phyloP scores from a whole-genome alignment of 768 basidiomycete genomes.

The Rhizopogon salebrosus region DNA sequence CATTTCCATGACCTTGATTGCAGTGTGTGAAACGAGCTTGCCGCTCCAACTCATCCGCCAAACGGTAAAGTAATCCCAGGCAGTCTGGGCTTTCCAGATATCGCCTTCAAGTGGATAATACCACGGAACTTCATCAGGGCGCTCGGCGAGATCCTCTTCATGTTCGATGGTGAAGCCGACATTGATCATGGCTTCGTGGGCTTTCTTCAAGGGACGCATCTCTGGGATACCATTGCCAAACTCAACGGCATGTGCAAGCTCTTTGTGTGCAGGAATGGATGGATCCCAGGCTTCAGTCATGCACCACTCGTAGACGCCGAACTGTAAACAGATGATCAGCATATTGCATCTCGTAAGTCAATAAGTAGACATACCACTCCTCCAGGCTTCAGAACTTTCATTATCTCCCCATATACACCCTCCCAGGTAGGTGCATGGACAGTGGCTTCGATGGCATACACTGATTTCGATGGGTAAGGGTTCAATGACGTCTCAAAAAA shows the following conservation, averaged over 20 bases:
- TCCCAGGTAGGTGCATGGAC: constrained; percentile 91
- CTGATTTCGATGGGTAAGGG: constrained; percentile 28
- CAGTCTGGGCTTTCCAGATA: constrained; percentile 79
- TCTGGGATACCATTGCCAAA: constrained; percentile 92
- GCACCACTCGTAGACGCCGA: constrained; percentile 95
- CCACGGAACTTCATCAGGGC: constrained; percentile 71
- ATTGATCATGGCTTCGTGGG: constrained; percentile 66
- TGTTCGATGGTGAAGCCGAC: constrained; percentile 84
- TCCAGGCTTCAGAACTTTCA: constrained; percentile 88
- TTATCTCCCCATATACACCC: constrained; percentile 87
- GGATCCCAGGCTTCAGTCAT: constrained; percentile 93
- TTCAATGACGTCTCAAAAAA: background rate
- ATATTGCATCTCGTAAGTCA: background rate
- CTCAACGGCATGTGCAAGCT: constrained; percentile 83
- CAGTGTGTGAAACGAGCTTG: constrained; percentile 71
- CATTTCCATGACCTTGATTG: constrained; percentile 67
- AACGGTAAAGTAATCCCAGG: constrained; percentile 79
- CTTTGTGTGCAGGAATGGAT: constrained; percentile 75
- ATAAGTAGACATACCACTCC: constrained; percentile 58
- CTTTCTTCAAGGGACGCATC: constrained; percentile 70
- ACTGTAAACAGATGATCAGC: constrained; percentile 39
- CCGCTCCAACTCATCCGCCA: constrained; percentile 85
- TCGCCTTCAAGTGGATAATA: constrained; percentile 94
- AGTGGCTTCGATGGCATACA: constrained; percentile 94
- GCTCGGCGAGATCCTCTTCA: constrained; percentile 87